Base-by-base conservation (phyloP, 768 basidiomycete genomes). In the Calocera viscosa region DNA sequence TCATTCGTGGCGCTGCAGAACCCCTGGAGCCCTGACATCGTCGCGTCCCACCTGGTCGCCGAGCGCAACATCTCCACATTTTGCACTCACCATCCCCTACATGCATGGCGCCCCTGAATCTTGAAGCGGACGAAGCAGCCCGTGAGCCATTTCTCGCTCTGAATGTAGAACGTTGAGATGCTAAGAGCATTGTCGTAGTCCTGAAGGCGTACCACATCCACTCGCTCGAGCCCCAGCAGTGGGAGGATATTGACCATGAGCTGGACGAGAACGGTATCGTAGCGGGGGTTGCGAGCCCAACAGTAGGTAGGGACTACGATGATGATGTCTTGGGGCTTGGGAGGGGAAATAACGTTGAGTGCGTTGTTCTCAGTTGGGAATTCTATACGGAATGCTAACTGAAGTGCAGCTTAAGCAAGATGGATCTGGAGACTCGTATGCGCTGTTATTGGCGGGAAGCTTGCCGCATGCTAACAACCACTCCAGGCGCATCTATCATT, bases 181-280 rank as follows among this genome's bases (percentile, higher is more conserved):
- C 39, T 43, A 28, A 32, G 19, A 19, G 8, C 24, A 16, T 3
- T 17, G 7, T 5, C 53, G 34, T 67, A 73, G 74, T 98, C 43
- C 83, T 98, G 67, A 93, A 93, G 77, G 82, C 90, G 1, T 98
- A 98, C 74, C 88, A 86, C 68, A 82, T 98, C 49, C 86, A 88
- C 14, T 85, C 85, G 24, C 78, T 92, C 43, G 79, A 82, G 40
- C 94, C 94, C n/a, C 92, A 91, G 70, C 81, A 86, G 77, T 96
- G 94, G 94, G 91, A 95, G 75, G 89, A 91, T 64, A 81, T 92
- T 1, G 89, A 94, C 73, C 86, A 93, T 77, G 91, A 94, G 67
- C 76, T 86, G 22, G 88, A 89, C 71, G 87, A 32, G 65, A 69
- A 90, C 69, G 84, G 89, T 0, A 76, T 90, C 17, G 87, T 89